Evolutionary conservation across 164 flowering plant genomes (phyloP).

Genomic region (Sextonia rubra): DNA sequence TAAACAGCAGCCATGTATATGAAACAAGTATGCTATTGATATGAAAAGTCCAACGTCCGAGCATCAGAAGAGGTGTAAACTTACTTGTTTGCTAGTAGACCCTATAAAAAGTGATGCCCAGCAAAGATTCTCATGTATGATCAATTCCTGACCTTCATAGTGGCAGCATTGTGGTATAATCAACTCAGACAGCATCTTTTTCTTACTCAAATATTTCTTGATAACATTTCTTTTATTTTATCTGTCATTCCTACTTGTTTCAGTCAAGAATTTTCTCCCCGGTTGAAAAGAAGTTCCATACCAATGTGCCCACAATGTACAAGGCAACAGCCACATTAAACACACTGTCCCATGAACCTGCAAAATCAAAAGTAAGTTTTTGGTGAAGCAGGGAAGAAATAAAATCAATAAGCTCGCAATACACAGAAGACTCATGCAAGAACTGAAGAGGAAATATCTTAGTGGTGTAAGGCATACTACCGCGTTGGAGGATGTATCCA

Average conservation of each 20-base stretch:
- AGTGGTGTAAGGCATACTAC: slow-evolving; percentile 21
- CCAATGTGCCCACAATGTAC: slow-evolving; percentile 82
- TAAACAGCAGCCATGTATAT: neutral
- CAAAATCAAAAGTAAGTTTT: slow-evolving; percentile 2
- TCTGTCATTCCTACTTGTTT: neutral
- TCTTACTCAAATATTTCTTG: neutral
- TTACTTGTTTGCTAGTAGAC: neutral
- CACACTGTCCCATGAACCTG: slow-evolving; percentile 98
- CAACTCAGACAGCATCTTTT: neutral
- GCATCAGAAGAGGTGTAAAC: neutral
- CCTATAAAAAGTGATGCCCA: neutral
- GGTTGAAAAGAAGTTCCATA: slow-evolving; percentile 92
- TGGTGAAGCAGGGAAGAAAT: neutral
- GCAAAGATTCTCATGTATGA: neutral
- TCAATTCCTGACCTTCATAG: neutral
- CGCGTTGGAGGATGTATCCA: slow-evolving; percentile 89
- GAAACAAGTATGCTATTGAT: neutral
- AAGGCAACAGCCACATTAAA: slow-evolving; percentile 85
- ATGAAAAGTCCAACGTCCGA: neutral
- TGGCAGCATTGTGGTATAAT: neutral
- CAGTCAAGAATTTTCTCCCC: slow-evolving; percentile 94
- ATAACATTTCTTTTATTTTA: neutral
- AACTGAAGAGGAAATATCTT: neutral
- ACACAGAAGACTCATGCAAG: neutral
- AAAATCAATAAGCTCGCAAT: neutral